Evolutionary conservation across 352 stramenopile genomes (phyloP).

Genomic region (Peronospora farinosa): DNA sequence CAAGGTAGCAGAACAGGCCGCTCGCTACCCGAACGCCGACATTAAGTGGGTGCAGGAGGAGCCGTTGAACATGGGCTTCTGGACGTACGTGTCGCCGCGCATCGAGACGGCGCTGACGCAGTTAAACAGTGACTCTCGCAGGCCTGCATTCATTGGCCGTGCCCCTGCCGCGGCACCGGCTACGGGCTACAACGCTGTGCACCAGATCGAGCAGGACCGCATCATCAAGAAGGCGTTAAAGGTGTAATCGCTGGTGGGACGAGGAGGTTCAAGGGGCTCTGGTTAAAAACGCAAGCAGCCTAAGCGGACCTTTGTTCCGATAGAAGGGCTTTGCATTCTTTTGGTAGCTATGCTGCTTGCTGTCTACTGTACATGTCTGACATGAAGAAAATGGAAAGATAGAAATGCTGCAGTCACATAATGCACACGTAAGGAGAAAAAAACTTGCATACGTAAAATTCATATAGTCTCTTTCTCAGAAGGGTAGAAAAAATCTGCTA

Average conservation of each 20-base stretch:
- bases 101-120: constrained; percentile 93
- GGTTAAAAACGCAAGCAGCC: constrained; percentile 6
- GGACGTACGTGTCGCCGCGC: constrained; percentile 88
- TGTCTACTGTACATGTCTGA: constrained; percentile 15
- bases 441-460: background rate
- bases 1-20: constrained; percentile 84
- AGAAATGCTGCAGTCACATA: background rate
- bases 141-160: constrained; percentile 91
- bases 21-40: constrained; percentile 89
- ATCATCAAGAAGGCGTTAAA: constrained; percentile 86
- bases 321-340: constrained; percentile 24
- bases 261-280: background rate
- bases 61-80: constrained; percentile 96
- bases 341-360: constrained; percentile 25
- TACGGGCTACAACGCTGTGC: constrained; percentile 92
- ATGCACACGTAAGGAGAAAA: background rate
- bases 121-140: constrained; percentile 84
- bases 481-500: too few relatives aligned
- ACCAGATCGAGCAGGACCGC: constrained; percentile 89
- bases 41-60: constrained; percentile 95
- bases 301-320: constrained; percentile 11
- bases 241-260: constrained; percentile 26
- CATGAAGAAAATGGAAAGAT: constrained; percentile 1
- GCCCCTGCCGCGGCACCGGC: constrained; percentile 89
- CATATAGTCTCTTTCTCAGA: too few relatives aligned